Percentiles rank a stretch among this genome's conserved stretches.
phyloP scores from a whole-genome alignment of 192 early-diverging fungal genomes.

The Umbelopsis ramanniana region DNA sequence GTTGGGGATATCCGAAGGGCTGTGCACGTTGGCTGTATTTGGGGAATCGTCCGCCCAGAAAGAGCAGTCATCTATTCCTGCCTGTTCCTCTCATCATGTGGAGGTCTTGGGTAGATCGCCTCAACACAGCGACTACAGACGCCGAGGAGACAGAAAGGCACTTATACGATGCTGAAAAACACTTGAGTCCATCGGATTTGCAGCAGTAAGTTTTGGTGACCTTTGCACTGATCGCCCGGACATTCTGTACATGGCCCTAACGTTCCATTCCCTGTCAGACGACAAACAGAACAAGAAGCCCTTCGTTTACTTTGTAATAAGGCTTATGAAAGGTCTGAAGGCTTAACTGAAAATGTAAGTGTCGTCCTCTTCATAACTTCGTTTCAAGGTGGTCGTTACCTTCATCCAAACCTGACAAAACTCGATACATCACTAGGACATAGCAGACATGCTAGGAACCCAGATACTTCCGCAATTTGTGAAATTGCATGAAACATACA shows the following conservation, averaged over 20 bases:
- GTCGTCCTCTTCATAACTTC: neutral
- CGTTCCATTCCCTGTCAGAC: neutral
- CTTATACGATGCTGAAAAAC: slow-evolving; percentile 3
- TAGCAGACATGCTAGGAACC: slow-evolving; percentile 23
- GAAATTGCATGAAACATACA: slow-evolving; percentile 32
- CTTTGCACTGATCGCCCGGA: slow-evolving; percentile 1
- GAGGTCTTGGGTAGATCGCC: slow-evolving; percentile 46
- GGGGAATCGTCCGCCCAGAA: neutral
- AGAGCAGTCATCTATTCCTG: slow-evolving; percentile 13
- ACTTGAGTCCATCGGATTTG: neutral
- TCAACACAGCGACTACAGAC: slow-evolving; percentile 32
- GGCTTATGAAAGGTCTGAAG: neutral
- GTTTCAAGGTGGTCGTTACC: neutral
- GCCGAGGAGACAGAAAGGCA: slow-evolving; percentile 8
- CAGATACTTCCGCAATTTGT: slow-evolving; percentile 36
- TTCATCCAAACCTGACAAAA: no score
- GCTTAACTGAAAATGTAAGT: neutral
- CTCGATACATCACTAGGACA: slow-evolving; percentile 33
- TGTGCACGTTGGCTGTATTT: no score
- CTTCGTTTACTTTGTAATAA: neutral
- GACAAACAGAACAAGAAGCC: slow-evolving; percentile 25
- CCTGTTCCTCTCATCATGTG: slow-evolving; percentile 34
- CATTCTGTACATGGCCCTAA: neutral
- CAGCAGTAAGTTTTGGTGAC: neutral
- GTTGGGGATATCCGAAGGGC: no score